Evolutionary conservation across 2,329 filamentous ascomycete genomes (phyloP).

Genomic region (Pyricularia grisea): DNA sequence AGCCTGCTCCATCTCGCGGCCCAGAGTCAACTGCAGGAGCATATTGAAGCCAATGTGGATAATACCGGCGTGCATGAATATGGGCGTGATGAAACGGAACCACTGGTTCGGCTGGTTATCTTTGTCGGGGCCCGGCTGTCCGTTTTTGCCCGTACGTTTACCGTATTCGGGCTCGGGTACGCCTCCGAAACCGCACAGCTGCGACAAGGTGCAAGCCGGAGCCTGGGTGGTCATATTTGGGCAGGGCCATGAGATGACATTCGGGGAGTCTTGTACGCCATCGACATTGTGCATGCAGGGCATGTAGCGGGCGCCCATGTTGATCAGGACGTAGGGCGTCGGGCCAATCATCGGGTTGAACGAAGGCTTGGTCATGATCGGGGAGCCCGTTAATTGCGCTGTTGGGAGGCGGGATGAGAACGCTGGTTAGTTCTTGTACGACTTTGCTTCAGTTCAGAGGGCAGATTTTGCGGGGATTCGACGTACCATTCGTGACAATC

Average conservation of each 20-base stretch:
- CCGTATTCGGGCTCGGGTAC: conserved; percentile 60
- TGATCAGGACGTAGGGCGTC: conserved; percentile 81
- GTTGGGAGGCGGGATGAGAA: not conserved
- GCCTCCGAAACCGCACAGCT: conserved; percentile 77
- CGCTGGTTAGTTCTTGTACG: not conserved
- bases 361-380: conserved; percentile 68
- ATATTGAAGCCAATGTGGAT: conserved; percentile 96
- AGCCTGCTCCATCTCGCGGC: conserved; percentile 81
- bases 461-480: not conserved
- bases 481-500: conserved; percentile 71
- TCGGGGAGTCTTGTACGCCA: conserved; percentile 46
- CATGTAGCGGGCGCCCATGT: conserved; percentile 84
- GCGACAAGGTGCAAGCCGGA: conserved; percentile 61
- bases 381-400: conserved; percentile 51
- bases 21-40: conserved; percentile 81
- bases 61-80: conserved; percentile 89
- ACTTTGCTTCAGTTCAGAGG: not conserved
- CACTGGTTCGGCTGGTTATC: conserved; percentile 75
- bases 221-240: conserved; percentile 62
- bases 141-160: conserved; percentile 30
- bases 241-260: conserved; percentile 60
- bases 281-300: conserved; percentile 88
- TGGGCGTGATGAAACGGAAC: conserved; percentile 92
- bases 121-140: not conserved
- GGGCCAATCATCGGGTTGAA: conserved; percentile 99